Evolutionary conservation across 192 early-diverging fungal genomes (phyloP).

Genomic region (Backusella circina): DNA sequence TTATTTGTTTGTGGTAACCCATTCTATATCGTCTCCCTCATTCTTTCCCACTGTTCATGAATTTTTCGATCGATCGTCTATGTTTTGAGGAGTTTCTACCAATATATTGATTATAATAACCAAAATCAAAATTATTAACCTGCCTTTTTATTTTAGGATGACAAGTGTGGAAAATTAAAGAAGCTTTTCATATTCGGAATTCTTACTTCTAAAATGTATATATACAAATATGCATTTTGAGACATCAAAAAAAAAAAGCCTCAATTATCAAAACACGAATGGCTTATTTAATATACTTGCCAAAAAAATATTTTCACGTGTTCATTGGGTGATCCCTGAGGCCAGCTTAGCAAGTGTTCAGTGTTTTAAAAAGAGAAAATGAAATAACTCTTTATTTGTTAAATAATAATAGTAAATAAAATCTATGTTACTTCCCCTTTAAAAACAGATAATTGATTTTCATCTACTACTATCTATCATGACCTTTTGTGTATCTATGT

Average conservation of each 20-base stretch:
- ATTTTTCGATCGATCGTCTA: not conserved
- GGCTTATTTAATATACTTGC: not conserved
- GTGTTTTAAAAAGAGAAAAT: not conserved
- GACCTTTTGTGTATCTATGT: not conserved
- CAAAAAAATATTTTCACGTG: not conserved
- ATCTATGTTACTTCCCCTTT: not conserved
- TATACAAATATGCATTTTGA: not conserved
- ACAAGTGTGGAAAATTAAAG: not conserved
- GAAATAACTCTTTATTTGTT: not conserved
- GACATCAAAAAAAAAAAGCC: not conserved
- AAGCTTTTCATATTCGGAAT: not conserved
- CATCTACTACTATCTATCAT: not conserved
- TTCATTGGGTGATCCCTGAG: too few species aligned
- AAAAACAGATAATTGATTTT: not conserved
- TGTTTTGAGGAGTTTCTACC: not conserved
- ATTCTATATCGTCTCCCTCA: not conserved
- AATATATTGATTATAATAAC: not conserved
- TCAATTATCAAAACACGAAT: not conserved
- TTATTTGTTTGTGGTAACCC: not conserved
- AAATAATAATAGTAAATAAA: not conserved
- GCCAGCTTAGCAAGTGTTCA: not conserved
- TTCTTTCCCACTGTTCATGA: not conserved
- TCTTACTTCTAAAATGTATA: not conserved
- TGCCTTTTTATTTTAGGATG: not conserved
- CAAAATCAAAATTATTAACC: not conserved